Conservation (phyloP, 345 rosid species). For the Euphorbia lathyris region DNA sequence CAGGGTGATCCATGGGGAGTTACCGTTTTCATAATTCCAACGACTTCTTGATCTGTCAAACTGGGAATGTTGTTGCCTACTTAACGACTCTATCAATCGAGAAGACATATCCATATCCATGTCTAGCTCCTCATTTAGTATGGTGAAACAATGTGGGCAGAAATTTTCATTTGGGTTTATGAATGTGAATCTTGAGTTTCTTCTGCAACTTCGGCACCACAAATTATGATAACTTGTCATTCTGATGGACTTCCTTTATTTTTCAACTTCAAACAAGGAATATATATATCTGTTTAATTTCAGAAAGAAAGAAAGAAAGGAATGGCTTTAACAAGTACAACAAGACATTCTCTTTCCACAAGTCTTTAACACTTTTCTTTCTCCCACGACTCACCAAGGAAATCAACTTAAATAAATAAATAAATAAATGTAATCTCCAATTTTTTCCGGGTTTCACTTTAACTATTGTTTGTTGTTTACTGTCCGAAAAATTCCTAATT, state of each 20-base stretch:
- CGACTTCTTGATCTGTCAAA: slow-evolving; percentile 14
- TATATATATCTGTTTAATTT: no score
- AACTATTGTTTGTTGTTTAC: no score
- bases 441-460: no score
- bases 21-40: slow-evolving; percentile 38
- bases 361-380: slow-evolving; percentile 6
- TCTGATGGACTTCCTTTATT: no score
- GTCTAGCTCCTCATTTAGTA: slow-evolving; percentile 51
- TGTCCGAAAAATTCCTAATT: no score
- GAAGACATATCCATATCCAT: no score
- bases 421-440: no score
- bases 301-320: slow-evolving; percentile 19
- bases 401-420: no score
- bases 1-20: slow-evolving; percentile 57
- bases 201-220: slow-evolving; percentile 62
- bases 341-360: slow-evolving; percentile 26
- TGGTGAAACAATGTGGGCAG: slow-evolving; percentile 52
- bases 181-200: slow-evolving; percentile 43
- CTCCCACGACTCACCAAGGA: no score
- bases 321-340: slow-evolving; percentile 31
- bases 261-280: no score
- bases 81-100: slow-evolving; percentile 25
- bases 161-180: slow-evolving; percentile 32
- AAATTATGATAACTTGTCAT: slow-evolving; percentile 62
- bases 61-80: background rate